These are phyloP conservation scores for Neoarthrinium moseri DNA, from an alignment of 2,329 filamentous ascomycete species.

Conservation along the genomic window DNA sequence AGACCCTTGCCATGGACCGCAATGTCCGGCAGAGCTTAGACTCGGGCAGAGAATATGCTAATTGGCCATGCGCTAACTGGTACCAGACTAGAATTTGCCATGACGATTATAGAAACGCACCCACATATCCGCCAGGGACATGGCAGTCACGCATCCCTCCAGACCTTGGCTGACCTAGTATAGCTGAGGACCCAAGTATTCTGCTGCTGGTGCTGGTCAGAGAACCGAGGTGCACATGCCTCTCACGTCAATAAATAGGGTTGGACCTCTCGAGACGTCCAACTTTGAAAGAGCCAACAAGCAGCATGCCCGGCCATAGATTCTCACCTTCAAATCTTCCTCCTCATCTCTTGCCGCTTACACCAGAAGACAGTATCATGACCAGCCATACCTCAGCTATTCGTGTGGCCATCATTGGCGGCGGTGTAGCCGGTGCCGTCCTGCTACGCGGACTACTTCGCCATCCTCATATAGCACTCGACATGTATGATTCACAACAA, in stretches of 20 bases:
- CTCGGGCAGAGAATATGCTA: too few relatives aligned
- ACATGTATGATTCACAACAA: constrained; percentile 26
- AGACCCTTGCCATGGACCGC: too few relatives aligned
- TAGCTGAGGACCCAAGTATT: too few relatives aligned
- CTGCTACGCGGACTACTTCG: constrained; percentile 25
- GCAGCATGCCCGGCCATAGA: too few relatives aligned
- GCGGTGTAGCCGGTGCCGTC: constrained; percentile 21
- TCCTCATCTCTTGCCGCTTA: background rate
- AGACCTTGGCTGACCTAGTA: too few relatives aligned
- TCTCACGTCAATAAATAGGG: too few relatives aligned
- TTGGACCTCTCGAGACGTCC: too few relatives aligned
- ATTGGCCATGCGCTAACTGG: background rate
- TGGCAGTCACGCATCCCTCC: too few relatives aligned
- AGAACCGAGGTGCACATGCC: too few relatives aligned
- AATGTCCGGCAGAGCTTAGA: too few relatives aligned
- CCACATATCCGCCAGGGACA: too few relatives aligned
- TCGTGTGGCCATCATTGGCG: constrained; percentile 28
- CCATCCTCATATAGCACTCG: constrained; percentile 25
- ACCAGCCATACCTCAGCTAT: constrained; percentile 19
- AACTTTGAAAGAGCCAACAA: background rate
- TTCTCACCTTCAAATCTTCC: background rate
- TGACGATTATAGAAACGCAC: background rate
- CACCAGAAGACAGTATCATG: too few relatives aligned
- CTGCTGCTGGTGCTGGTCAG: background rate
- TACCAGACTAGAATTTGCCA: background rate